These are phyloP conservation scores for Fistulinella prunicolor DNA, from an alignment of 768 basidiomycete genomes.

Conservation along the genomic window DNA sequence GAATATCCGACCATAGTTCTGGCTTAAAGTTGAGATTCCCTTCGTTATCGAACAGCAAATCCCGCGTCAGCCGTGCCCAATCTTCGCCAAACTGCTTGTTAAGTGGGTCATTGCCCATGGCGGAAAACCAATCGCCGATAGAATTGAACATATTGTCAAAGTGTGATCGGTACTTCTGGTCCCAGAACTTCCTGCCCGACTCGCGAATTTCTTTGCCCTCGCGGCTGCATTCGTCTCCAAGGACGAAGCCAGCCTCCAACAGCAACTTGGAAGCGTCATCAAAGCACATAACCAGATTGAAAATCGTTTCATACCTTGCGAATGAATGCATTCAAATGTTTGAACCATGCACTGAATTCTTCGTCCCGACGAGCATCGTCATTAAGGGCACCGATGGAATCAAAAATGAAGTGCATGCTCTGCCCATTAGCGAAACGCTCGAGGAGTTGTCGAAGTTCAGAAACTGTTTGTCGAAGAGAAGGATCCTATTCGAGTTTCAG, in stretches of 20 bases:
- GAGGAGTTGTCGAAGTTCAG: slow-evolving; percentile 73
- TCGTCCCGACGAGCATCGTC: slow-evolving; percentile 73
- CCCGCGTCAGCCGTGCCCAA: slow-evolving; percentile 75
- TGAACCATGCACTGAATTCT: slow-evolving; percentile 74
- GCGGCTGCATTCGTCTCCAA: slow-evolving; percentile 70
- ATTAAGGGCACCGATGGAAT: slow-evolving; percentile 68
- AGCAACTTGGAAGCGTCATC: slow-evolving; percentile 44
- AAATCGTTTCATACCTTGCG: slow-evolving; percentile 49
- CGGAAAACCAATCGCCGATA: slow-evolving; percentile 74
- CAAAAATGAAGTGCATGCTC: slow-evolving; percentile 64
- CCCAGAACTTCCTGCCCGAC: slow-evolving; percentile 73
- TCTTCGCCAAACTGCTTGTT: slow-evolving; percentile 82
- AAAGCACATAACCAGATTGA: background rate
- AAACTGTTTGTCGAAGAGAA: slow-evolving; percentile 51
- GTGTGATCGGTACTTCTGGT: slow-evolving; percentile 66
- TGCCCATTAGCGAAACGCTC: slow-evolving; percentile 86
- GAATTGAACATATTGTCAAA: slow-evolving; percentile 78
- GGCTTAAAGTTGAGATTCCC: slow-evolving; percentile 88
- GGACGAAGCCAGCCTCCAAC: slow-evolving; percentile 79
- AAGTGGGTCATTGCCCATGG: slow-evolving; percentile 80
- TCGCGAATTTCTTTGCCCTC: slow-evolving; percentile 67
- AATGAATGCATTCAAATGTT: slow-evolving; percentile 54
- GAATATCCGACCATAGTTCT: slow-evolving; percentile 84
- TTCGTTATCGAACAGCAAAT: slow-evolving; percentile 74
- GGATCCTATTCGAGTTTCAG: slow-evolving; percentile 41